phyloP scores from a whole-genome alignment of 139 green algal species.

The Chlorella sp. region DNA sequence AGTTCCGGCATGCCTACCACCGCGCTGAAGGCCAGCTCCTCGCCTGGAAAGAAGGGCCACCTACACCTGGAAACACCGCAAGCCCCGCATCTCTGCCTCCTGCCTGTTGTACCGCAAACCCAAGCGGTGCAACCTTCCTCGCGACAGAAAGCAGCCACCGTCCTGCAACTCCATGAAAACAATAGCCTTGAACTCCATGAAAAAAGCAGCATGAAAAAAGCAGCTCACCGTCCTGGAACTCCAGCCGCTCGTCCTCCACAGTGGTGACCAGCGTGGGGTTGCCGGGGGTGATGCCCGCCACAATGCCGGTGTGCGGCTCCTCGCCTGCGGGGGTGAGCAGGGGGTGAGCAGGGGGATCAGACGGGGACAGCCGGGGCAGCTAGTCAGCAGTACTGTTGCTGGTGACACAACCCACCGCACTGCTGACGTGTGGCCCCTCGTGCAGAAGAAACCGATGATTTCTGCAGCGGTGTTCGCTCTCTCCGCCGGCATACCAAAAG shows the following conservation, averaged over 20 bases:
- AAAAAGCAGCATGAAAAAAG: not conserved
- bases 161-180: too few species aligned
- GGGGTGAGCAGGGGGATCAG: not conserved
- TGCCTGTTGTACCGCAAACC: not conserved
- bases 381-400: too few species aligned
- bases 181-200: not conserved
- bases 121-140: not conserved
- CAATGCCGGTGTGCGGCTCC: constrained; percentile 91
- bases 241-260: constrained; percentile 97
- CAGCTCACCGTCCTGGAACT: constrained; percentile 85
- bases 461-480: too few species aligned
- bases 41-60: too few species aligned
- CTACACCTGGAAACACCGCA: too few species aligned
- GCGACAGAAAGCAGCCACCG: too few species aligned
- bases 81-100: not conserved
- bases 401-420: too few species aligned
- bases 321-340: constrained; percentile 61
- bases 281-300: constrained; percentile 84
- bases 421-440: too few species aligned
- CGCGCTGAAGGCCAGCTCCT: too few species aligned
- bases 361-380: not conserved
- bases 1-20: too few species aligned
- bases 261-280: constrained; percentile 89
- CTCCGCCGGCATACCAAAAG: too few species aligned
- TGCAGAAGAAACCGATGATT: too few species aligned